Percentiles rank a stretch among this genome's conserved stretches.
These are phyloP conservation scores for Leccinum sublutescens DNA, from an alignment of 768 basidiomycete species.

Conservation along the genomic window DNA sequence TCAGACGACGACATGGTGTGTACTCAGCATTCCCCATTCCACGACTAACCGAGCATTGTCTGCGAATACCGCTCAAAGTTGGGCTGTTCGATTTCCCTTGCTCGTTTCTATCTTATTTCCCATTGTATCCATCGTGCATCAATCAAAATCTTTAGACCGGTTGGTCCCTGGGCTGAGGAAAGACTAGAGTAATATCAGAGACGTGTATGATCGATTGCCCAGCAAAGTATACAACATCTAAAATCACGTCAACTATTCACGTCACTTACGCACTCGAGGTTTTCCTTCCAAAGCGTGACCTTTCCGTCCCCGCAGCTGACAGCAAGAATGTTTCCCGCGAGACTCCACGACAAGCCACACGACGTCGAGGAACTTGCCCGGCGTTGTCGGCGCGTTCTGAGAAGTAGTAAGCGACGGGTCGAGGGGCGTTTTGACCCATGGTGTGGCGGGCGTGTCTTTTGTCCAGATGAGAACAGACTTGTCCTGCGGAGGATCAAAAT, in stretches of 20 bases:
- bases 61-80: conserved; percentile 64
- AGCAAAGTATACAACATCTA: neutral
- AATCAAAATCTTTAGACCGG: conserved; percentile 23
- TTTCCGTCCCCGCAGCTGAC: conserved; percentile 98
- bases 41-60: neutral
- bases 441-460: conserved; percentile 68
- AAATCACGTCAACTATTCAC: conserved; percentile 65
- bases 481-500: conserved; percentile 51
- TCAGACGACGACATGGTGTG: conserved; percentile 68
- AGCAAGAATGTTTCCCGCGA: too few species aligned
- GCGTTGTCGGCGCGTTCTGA: conserved; percentile 42
- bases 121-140: conserved; percentile 23
- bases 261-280: conserved; percentile 94
- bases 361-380: too few species aligned
- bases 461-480: conserved; percentile 92
- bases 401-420: conserved; percentile 50
- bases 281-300: conserved; percentile 97
- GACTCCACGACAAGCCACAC: conserved; percentile 99
- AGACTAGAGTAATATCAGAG: too few species aligned
- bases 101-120: conserved; percentile 27
- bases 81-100: conserved; percentile 64
- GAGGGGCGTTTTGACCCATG: conserved; percentile 75
- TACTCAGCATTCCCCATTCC: neutral
- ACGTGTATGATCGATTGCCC: too few species aligned
- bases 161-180: conserved; percentile 13